Conservation (phyloP, 2,329 filamentous ascomycete genomes). For the Myriosclerotinia scirpicola region DNA sequence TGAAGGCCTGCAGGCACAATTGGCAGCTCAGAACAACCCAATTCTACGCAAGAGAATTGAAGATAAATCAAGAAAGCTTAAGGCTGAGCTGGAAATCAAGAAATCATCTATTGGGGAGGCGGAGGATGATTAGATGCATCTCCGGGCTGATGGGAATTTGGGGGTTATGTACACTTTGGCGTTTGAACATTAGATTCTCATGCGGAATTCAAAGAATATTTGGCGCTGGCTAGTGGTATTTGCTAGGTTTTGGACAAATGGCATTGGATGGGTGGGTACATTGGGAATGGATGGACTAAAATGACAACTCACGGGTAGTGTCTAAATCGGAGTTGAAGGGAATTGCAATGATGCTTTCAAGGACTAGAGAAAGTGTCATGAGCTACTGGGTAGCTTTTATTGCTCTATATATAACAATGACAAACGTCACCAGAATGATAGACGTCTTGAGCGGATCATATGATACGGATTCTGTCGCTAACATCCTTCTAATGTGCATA, state of each 20-base stretch:
- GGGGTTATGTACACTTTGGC: neutral
- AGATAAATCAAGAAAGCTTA: constrained; percentile 50
- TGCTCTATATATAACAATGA: neutral
- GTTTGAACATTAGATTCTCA: neutral
- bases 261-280: neutral
- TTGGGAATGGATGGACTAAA: constrained; percentile 2
- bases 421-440: neutral
- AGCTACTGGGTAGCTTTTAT: neutral
- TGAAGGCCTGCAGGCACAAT: constrained; percentile 44
- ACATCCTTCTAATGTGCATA: constrained; percentile 10
- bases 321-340: neutral
- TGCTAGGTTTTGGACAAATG: neutral
- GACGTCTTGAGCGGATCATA: constrained; percentile 8
- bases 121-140: constrained; percentile 32
- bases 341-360: neutral
- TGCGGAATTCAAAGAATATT: neutral
- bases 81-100: constrained; percentile 56
- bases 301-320: neutral
- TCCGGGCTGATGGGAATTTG: no score
- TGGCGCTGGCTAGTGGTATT: neutral
- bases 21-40: constrained; percentile 47
- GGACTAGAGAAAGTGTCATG: neutral
- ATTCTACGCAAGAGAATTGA: constrained; percentile 52
- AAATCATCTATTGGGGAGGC: constrained; percentile 44
- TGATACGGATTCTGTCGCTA: constrained; percentile 17